Conservation (phyloP, 768 basidiomycete species). For the Mrakia blollopis region DNA sequence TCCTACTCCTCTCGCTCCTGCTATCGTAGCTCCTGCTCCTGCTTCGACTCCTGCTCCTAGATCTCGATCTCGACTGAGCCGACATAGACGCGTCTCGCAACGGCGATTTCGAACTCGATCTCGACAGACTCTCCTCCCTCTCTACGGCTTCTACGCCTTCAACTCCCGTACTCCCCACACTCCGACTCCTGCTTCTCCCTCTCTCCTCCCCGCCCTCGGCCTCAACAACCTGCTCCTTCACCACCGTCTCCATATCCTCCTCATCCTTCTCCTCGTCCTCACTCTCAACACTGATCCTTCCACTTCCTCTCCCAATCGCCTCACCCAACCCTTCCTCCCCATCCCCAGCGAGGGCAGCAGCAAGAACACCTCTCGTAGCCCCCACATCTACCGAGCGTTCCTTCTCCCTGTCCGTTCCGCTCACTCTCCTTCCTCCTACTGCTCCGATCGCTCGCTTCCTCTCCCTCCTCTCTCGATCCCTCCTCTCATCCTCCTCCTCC, state of each 20-base stretch:
- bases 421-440: not conserved
- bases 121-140: not conserved
- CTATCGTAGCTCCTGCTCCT: too few relatives aligned
- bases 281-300: not conserved
- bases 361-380: not conserved
- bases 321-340: constrained; percentile 7
- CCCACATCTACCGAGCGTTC: too few relatives aligned
- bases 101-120: not conserved
- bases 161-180: not conserved
- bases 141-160: not conserved
- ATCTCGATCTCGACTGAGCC: constrained; percentile 7
- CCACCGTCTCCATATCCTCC: not conserved
- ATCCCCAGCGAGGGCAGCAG: not conserved
- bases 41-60: not conserved
- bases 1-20: not conserved
- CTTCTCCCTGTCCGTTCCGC: too few relatives aligned
- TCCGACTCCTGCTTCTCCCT: constrained; percentile 12
- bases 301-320: not conserved
- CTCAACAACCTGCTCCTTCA: not conserved
- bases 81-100: not conserved
- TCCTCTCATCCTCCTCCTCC: not conserved
- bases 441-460: not conserved
- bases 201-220: not conserved
- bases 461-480: not conserved
- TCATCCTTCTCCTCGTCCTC: not conserved